These are phyloP conservation scores for Tricholomella constricta DNA, from an alignment of 768 basidiomycete species.

Conservation along the genomic window DNA sequence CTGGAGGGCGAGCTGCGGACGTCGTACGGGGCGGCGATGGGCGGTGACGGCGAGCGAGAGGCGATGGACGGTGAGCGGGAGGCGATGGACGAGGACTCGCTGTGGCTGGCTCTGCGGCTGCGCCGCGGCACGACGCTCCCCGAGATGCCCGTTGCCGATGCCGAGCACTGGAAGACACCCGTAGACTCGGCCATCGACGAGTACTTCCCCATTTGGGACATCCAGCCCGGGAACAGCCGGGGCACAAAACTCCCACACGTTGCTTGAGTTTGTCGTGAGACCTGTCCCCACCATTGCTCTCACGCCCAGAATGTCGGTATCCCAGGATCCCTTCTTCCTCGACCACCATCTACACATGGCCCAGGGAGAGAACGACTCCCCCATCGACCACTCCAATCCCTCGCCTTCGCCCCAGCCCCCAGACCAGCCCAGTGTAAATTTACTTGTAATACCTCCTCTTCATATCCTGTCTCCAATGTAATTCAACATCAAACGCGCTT, in stretches of 20 bases:
- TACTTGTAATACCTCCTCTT: constrained; percentile 34
- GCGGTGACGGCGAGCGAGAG: constrained; percentile 28
- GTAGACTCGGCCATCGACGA: constrained; percentile 7
- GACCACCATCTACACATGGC: constrained; percentile 48
- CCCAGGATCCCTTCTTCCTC: constrained; percentile 48
- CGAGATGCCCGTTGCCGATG: not conserved
- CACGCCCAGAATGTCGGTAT: constrained; percentile 48
- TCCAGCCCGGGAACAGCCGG: constrained; percentile 18
- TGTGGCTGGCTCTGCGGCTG: constrained; percentile 33
- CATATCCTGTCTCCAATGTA: constrained; percentile 22
- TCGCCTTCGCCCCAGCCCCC: constrained; percentile 21
- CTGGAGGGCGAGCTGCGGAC: constrained; percentile 30
- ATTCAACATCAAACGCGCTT: constrained; percentile 30
- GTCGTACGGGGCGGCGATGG: constrained; percentile 18
- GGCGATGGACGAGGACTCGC: constrained; percentile 37
- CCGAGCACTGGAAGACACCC: constrained; percentile 2
- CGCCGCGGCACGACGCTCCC: constrained; percentile 22
- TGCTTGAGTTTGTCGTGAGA: constrained; percentile 37
- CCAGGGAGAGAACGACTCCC: constrained; percentile 22
- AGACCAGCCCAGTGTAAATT: constrained; percentile 22
- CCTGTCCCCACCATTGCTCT: constrained; percentile 38
- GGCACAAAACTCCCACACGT: constrained; percentile 32
- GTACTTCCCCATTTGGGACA: constrained; percentile 20
- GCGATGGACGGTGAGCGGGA: constrained; percentile 33
- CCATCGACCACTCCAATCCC: constrained; percentile 17